These are phyloP conservation scores for Pyronema omphalodes DNA, from an alignment of 495 filamentous ascomycete genomes.

Conservation along the genomic window DNA sequence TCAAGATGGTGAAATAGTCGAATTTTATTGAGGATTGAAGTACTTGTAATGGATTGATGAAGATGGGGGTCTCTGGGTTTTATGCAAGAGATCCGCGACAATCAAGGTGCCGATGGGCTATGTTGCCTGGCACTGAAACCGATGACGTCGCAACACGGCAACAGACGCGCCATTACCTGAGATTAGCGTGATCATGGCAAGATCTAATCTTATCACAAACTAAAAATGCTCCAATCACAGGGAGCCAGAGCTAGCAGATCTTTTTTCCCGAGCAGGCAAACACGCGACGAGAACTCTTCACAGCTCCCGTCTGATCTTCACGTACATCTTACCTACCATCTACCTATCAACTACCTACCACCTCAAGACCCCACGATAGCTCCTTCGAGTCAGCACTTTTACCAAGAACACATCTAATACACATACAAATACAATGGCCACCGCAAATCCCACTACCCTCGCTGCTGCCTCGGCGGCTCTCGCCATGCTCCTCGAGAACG, in stretches of 20 bases:
- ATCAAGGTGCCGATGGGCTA: neutral
- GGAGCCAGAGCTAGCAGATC: no score
- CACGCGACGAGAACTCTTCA: neutral
- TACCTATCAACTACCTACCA: neutral
- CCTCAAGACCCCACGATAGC: neutral
- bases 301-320: neutral
- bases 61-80: neutral
- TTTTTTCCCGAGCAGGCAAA: neutral
- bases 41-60: neutral
- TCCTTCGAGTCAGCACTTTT: neutral
- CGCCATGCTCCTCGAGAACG: neutral
- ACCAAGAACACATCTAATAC: neutral
- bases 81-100: neutral
- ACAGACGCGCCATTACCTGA: neutral
- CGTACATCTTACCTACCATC: neutral
- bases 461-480: neutral
- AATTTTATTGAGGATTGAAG: neutral
- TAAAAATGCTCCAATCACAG: no score
- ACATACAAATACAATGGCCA: neutral
- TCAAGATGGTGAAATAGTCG: neutral
- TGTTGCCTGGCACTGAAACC: neutral
- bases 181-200: neutral
- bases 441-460: neutral
- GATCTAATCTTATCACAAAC: no score
- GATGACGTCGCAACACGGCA: neutral